A percentile compares a stretch with the other conserved stretches of the same genome.
Evolutionary conservation across 768 basidiomycete genomes (phyloP).

Genomic region (Cubamyces lactineus): DNA sequence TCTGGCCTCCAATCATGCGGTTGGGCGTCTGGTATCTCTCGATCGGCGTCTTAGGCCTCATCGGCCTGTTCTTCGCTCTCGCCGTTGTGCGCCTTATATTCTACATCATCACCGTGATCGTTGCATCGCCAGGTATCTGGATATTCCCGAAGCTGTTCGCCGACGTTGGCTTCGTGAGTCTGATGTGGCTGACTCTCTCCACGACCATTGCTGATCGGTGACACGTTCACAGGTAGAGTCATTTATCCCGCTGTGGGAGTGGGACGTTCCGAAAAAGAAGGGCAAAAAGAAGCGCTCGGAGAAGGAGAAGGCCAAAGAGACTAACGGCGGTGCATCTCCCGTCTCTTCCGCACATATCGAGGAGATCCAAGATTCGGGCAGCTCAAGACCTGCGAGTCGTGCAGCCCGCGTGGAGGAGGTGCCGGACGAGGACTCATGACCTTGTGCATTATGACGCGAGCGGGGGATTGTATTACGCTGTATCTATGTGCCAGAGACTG

Average conservation of each 20-base stretch:
- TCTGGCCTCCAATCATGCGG: conserved; percentile 94
- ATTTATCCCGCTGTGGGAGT: conserved; percentile 96
- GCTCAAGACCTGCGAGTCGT: conserved; percentile 38
- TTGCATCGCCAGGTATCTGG: conserved; percentile 92
- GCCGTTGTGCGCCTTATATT: conserved; percentile 91
- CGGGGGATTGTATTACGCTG: conserved; percentile 19
- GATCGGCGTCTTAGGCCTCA: conserved; percentile 82
- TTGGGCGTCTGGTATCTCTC: conserved; percentile 96
- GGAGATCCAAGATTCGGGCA: conserved; percentile 31
- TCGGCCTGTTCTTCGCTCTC: conserved; percentile 88
- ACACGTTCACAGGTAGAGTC: conserved; percentile 78
- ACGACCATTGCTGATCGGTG: not conserved
- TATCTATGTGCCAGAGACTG: conserved; percentile 25
- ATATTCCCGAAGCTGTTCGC: conserved; percentile 98
- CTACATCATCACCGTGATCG: conserved; percentile 89
- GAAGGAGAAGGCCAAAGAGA: conserved; percentile 42
- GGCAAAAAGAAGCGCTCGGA: conserved; percentile 68
- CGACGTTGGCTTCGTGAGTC: conserved; percentile 95
- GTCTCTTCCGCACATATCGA: conserved; percentile 26
- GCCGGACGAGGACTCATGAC: conserved; percentile 35
- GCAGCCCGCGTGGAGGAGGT: conserved; percentile 38
- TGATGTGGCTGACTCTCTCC: not conserved
- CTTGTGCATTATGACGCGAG: conserved; percentile 1
- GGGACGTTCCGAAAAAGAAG: conserved; percentile 81
- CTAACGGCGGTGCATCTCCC: conserved; percentile 22